These are phyloP conservation scores for Colletotrichum orbiculare DNA, from an alignment of 2,329 filamentous ascomycete species.

Conservation along the genomic window DNA sequence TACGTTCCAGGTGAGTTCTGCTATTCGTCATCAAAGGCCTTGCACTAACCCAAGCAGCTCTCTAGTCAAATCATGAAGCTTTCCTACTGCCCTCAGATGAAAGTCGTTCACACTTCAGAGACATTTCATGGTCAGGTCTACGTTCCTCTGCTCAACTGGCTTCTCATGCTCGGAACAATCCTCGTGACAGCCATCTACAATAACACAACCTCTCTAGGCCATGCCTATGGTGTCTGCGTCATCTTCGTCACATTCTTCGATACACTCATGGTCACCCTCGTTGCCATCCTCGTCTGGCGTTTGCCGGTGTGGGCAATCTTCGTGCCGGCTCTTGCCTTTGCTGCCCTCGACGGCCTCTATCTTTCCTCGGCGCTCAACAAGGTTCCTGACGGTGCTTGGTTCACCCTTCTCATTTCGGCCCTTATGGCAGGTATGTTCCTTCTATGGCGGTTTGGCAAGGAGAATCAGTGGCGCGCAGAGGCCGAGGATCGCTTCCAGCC, in stretches of 20 bases:
- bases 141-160: slow-evolving; percentile 80
- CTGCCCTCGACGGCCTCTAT: slow-evolving; percentile 75
- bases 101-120: slow-evolving; percentile 76
- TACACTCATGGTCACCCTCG: slow-evolving; percentile 78
- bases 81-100: slow-evolving; percentile 80
- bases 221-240: slow-evolving; percentile 83
- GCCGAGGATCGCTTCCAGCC: slow-evolving; percentile 67
- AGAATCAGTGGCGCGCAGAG: slow-evolving; percentile 80
- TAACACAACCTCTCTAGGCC: slow-evolving; percentile 76
- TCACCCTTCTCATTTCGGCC: slow-evolving; percentile 74
- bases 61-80: slow-evolving; percentile 78
- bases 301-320: slow-evolving; percentile 70
- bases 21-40: neutral
- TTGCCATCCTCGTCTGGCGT: slow-evolving; percentile 79
- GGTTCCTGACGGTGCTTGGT: slow-evolving; percentile 82
- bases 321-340: slow-evolving; percentile 71
- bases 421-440: slow-evolving; percentile 74
- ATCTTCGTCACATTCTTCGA: slow-evolving; percentile 84
- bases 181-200: slow-evolving; percentile 79
- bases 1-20: slow-evolving; percentile 69
- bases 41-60: slow-evolving; percentile 39
- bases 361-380: slow-evolving; percentile 77
- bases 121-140: slow-evolving; percentile 81
- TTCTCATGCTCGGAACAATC: slow-evolving; percentile 81
- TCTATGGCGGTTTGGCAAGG: slow-evolving; percentile 83